These are phyloP conservation scores for Kodamaea alishanica DNA, from an alignment of 1,139 yeast species.

Conservation along the genomic window DNA sequence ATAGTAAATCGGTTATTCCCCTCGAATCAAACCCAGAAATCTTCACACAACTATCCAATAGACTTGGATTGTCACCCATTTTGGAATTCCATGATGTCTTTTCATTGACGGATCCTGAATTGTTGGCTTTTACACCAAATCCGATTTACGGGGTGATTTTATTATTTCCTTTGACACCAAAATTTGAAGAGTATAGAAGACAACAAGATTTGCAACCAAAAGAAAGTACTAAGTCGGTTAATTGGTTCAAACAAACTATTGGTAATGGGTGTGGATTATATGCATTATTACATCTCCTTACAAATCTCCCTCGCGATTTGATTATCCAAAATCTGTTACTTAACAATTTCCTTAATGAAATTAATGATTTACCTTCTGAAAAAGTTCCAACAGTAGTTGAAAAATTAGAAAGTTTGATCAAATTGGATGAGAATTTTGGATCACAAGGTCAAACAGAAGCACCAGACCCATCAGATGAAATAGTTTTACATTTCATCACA, in stretches of 20 bases:
- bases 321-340: conserved; percentile 37
- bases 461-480: conserved; percentile 63
- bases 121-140: conserved; percentile 74
- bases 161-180: conserved; percentile 71
- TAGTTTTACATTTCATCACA: conserved; percentile 75
- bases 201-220: conserved; percentile 25
- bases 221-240: conserved; percentile 20
- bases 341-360: conserved; percentile 18
- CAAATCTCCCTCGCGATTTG: conserved; percentile 55
- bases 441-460: conserved; percentile 74
- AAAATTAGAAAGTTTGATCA: conserved; percentile 43
- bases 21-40: conserved; percentile 88
- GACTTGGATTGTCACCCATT: conserved; percentile 62
- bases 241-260: conserved; percentile 82
- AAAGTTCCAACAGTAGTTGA: conserved; percentile 50
- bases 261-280: conserved; percentile 92
- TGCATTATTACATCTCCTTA: conserved; percentile 73
- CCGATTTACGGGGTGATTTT: conserved; percentile 75
- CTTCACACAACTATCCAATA: conserved; percentile 65
- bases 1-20: conserved; percentile 56
- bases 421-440: conserved; percentile 58
- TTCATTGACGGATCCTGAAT: conserved; percentile 75
- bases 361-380: conserved; percentile 18
- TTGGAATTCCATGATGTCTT: conserved; percentile 76
- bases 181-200: conserved; percentile 52